Percentiles rank a stretch among this genome's conserved stretches.
Conservation (phyloP, 495 filamentous ascomycete species). For the Oleoguttula mirabilis region DNA sequence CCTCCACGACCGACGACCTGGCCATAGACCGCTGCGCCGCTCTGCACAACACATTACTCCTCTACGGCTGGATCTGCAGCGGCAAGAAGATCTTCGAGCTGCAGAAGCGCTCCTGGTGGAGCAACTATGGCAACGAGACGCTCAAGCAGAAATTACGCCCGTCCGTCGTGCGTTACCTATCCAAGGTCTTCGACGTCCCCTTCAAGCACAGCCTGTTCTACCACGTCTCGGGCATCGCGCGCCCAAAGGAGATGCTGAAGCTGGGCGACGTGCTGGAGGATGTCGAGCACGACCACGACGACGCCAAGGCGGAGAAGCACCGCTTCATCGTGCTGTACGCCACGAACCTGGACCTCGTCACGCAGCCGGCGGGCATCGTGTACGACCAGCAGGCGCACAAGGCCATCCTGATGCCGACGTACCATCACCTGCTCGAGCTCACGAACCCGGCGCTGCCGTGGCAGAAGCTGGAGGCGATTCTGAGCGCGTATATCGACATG, state of each 20-base stretch:
- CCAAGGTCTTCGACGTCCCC: conserved; percentile 14
- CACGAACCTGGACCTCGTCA: not conserved
- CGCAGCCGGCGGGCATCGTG: conserved; percentile 12
- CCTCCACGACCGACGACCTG: conserved; percentile 18
- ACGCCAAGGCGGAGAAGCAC: conserved; percentile 3
- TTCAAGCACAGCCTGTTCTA: conserved; percentile 7
- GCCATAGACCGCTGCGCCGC: conserved; percentile 33
- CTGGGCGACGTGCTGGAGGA: conserved; percentile 16
- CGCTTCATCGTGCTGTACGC: conserved; percentile 9
- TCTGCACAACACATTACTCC: conserved; percentile 34
- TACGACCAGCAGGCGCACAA: conserved; percentile 9
- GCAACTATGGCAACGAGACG: conserved; percentile 3
- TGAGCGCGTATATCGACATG: conserved; percentile 17
- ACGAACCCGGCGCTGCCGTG: conserved; percentile 3
- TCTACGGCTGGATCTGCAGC: conserved; percentile 26
- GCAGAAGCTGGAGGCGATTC: conserved; percentile 8
- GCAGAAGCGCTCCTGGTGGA: conserved; percentile 13
- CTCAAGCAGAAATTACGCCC: conserved; percentile 2
- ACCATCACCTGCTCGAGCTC: conserved; percentile 13
- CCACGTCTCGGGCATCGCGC: conserved; percentile 5
- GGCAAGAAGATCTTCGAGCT: conserved; percentile 1
- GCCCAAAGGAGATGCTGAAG: conserved; percentile 7
- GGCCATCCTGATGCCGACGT: conserved; percentile 16
- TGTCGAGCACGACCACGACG: not conserved
- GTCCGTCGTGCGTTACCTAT: not conserved